Conservation (phyloP, 306 rosid genomes). For the Castanea sativa region DNA sequence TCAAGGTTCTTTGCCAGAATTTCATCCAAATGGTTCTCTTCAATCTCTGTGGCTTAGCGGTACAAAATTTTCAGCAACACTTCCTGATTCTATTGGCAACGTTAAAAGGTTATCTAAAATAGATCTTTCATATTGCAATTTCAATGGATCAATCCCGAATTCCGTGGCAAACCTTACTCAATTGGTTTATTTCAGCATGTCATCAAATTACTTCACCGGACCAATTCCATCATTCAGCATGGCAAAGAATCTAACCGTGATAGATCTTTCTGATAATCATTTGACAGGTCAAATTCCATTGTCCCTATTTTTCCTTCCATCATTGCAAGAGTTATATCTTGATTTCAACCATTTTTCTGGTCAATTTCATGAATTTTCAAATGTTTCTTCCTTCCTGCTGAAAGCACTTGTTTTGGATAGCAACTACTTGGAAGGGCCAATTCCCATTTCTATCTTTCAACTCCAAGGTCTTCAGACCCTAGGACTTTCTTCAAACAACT, state of each 20-base stretch:
- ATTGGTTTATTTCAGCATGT: slow-evolving; percentile 19
- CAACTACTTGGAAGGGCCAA: neutral
- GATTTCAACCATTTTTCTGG: slow-evolving; percentile 24
- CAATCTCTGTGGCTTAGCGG: neutral
- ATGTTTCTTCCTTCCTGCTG: neutral
- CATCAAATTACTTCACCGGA: slow-evolving; percentile 3
- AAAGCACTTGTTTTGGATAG: neutral
- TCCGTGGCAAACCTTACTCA: neutral
- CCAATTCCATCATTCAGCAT: slow-evolving; percentile 23
- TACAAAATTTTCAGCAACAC: slow-evolving; percentile 17
- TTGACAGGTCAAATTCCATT: slow-evolving; percentile 27
- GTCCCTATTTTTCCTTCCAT: slow-evolving; percentile 14
- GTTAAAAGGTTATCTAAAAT: slow-evolving; percentile 10
- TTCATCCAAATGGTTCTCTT: neutral
- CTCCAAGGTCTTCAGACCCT: neutral
- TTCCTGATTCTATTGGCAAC: slow-evolving; percentile 21
- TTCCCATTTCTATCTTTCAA: neutral
- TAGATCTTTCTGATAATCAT: slow-evolving; percentile 22
- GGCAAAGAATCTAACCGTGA: slow-evolving; percentile 1
- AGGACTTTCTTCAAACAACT: slow-evolving; percentile 4
- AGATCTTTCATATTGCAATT: slow-evolving; percentile 5
- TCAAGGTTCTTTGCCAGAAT: slow-evolving; percentile 5
- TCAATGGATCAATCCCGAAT: slow-evolving; percentile 24
- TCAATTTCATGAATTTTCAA: slow-evolving; percentile 7
- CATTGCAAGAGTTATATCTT: slow-evolving; percentile 6